Evolutionary conservation across 768 basidiomycete species (phyloP).

Genomic region (Trametes cubensis): DNA sequence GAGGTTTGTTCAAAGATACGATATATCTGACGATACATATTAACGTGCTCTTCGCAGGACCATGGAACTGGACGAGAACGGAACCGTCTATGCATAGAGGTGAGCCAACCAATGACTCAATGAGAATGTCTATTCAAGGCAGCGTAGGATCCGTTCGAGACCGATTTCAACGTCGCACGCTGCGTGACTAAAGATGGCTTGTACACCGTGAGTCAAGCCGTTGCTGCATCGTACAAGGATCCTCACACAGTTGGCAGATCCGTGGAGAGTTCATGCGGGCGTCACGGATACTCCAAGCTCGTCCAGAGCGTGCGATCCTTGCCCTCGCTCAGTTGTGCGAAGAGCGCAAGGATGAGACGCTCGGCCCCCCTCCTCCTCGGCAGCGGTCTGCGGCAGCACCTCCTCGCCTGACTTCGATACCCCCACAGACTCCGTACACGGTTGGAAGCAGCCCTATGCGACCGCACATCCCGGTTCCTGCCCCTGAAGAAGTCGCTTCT

Average conservation of each 20-base stretch:
- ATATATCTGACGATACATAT: neutral
- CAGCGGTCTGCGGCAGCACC: constrained; percentile 46
- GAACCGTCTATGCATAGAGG: constrained; percentile 75
- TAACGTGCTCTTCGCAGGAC: constrained; percentile 37
- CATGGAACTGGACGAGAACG: constrained; percentile 77
- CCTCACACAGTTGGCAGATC: constrained; percentile 55
- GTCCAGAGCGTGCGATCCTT: constrained; percentile 78
- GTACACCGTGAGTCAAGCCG: constrained; percentile 67
- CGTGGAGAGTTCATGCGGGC: constrained; percentile 99
- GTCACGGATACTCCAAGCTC: constrained; percentile 75
- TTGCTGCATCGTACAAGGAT: neutral
- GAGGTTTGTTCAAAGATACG: constrained; percentile 58
- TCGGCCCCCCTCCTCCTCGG: constrained; percentile 54
- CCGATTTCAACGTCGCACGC: constrained; percentile 93
- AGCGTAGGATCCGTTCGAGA: constrained; percentile 90
- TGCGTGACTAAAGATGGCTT: constrained; percentile 97
- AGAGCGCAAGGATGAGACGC: constrained; percentile 75
- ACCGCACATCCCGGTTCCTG: constrained; percentile 40
- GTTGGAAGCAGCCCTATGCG: constrained; percentile 65
- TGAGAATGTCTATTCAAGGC: constrained; percentile 1
- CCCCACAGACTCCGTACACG: constrained; percentile 73
- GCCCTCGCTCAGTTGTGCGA: constrained; percentile 91
- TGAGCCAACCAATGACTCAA: neutral
- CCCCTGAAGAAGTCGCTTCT: constrained; percentile 54
- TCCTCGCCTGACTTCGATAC: constrained; percentile 47